Percentiles rank a stretch among this genome's conserved stretches.
Evolutionary conservation across 306 rosid genomes (phyloP).

Genomic region (Herpetospermum pedunculosum): DNA sequence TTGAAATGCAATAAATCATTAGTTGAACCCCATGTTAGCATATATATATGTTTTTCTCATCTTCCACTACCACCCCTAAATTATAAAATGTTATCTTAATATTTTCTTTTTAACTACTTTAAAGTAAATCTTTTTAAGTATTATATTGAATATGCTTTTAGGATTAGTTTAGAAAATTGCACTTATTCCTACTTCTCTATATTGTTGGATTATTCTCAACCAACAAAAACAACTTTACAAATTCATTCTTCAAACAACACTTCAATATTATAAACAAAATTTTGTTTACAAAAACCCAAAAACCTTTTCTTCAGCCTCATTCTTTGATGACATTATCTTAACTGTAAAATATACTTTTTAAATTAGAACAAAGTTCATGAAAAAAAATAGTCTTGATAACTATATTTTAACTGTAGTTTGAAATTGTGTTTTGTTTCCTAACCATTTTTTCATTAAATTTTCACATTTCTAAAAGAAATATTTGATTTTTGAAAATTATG

Average conservation of each 20-base stretch:
- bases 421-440: too few species aligned
- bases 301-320: neutral
- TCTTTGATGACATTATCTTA: neutral
- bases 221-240: neutral
- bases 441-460: too few species aligned
- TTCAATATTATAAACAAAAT: neutral
- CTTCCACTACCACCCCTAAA: neutral
- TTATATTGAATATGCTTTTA: neutral
- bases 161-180: neutral
- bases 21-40: slow-evolving; percentile 2
- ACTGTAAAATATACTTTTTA: neutral
- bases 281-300: neutral
- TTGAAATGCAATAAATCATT: neutral
- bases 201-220: neutral
- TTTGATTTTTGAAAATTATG: too few species aligned
- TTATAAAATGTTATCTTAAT: neutral
- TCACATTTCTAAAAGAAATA: too few species aligned
- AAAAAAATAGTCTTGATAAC: neutral
- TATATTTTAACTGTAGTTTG: too few species aligned
- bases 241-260: neutral
- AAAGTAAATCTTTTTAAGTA: too few species aligned
- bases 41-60: neutral
- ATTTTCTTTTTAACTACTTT: neutral
- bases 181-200: neutral
- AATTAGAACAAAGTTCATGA: neutral